Evolutionary conservation across 2,329 filamentous ascomycete genomes (phyloP).

Genomic region (Cladosporium cucumerinum): DNA sequence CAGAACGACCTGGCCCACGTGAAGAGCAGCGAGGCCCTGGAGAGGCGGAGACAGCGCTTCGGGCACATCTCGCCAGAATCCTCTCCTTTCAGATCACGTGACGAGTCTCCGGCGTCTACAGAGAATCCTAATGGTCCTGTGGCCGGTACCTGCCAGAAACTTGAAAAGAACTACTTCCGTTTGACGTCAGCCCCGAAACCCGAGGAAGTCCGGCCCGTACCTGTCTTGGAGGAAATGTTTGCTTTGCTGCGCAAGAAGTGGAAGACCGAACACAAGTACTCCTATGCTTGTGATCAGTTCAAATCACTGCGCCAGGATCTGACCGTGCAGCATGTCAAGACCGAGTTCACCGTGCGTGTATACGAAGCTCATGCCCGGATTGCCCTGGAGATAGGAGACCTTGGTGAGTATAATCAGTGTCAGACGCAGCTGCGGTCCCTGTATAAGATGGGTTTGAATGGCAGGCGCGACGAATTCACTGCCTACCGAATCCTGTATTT

Average conservation of each 20-base stretch:
- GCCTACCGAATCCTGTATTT: slow-evolving; percentile 99
- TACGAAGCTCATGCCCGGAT: slow-evolving; percentile 98
- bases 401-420: slow-evolving; percentile 99
- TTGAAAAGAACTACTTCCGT: slow-evolving; percentile 94
- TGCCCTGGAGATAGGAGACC: slow-evolving; percentile 94
- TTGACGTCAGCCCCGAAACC: slow-evolving; percentile 87
- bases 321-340: slow-evolving; percentile 95
- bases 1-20: slow-evolving; percentile 55
- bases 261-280: slow-evolving; percentile 89
- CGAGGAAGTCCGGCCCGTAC: slow-evolving; percentile 80
- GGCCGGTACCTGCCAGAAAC: slow-evolving; percentile 74
- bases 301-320: slow-evolving; percentile 97
- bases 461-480: slow-evolving; percentile 92
- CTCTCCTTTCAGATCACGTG: slow-evolving; percentile 46
- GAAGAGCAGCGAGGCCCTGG: slow-evolving; percentile 86
- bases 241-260: slow-evolving; percentile 92
- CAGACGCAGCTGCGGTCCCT: slow-evolving; percentile 94
- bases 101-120: slow-evolving; percentile 48
- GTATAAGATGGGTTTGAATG: slow-evolving; percentile 82
- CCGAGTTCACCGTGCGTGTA: slow-evolving; percentile 90
- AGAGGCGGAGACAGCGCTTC: slow-evolving; percentile 87
- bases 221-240: slow-evolving; percentile 76
- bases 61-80: slow-evolving; percentile 50
- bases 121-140: slow-evolving; percentile 61
- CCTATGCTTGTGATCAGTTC: slow-evolving; percentile 98